These are phyloP conservation scores for Diaporthe sp. DNA, from an alignment of 2,329 filamentous ascomycete genomes.

Conservation along the genomic window DNA sequence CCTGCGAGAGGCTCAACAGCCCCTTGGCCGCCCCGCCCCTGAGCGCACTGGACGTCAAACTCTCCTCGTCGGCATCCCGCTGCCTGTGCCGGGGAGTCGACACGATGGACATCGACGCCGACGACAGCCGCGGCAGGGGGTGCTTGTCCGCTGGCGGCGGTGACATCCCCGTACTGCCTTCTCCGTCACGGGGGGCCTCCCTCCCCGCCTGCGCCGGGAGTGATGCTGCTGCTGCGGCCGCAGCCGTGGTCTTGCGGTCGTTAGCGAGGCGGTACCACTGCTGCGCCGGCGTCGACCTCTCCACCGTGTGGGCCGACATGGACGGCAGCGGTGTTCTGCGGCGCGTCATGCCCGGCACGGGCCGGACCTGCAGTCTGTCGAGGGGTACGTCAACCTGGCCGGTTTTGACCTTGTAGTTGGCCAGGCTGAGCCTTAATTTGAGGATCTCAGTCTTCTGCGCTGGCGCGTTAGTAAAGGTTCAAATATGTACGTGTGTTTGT, in stretches of 20 bases:
- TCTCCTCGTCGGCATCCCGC: slow-evolving; percentile 49
- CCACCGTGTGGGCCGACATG: slow-evolving; percentile 39
- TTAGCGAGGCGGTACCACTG: slow-evolving; percentile 40
- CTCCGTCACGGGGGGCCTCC: slow-evolving; percentile 20
- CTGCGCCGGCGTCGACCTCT: slow-evolving; percentile 40
- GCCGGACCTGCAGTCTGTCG: slow-evolving; percentile 66
- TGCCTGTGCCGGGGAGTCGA: slow-evolving; percentile 41
- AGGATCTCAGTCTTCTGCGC: slow-evolving; percentile 75
- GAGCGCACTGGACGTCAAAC: slow-evolving; percentile 60
- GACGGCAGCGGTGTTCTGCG: slow-evolving; percentile 40
- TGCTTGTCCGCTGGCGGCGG: slow-evolving; percentile 45
- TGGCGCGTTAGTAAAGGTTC: background rate
- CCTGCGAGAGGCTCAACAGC: slow-evolving; percentile 60
- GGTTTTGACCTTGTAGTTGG: slow-evolving; percentile 81
- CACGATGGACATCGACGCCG: slow-evolving; percentile 13
- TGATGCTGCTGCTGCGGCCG: slow-evolving; percentile 27
- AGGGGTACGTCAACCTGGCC: slow-evolving; percentile 78
- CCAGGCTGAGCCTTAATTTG: slow-evolving; percentile 77
- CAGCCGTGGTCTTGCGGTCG: slow-evolving; percentile 41
- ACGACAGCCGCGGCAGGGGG: slow-evolving; percentile 41
- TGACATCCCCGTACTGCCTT: slow-evolving; percentile 31
- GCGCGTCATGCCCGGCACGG: slow-evolving; percentile 45
- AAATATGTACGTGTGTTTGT: background rate
- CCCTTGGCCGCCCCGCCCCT: slow-evolving; percentile 67
- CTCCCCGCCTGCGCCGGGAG: slow-evolving; percentile 2